Evolutionary conservation across 2,329 filamentous ascomycete genomes (phyloP), one percentile per base, ranked within the genome.

Genomic region (Macrophomina tecta): DNA sequence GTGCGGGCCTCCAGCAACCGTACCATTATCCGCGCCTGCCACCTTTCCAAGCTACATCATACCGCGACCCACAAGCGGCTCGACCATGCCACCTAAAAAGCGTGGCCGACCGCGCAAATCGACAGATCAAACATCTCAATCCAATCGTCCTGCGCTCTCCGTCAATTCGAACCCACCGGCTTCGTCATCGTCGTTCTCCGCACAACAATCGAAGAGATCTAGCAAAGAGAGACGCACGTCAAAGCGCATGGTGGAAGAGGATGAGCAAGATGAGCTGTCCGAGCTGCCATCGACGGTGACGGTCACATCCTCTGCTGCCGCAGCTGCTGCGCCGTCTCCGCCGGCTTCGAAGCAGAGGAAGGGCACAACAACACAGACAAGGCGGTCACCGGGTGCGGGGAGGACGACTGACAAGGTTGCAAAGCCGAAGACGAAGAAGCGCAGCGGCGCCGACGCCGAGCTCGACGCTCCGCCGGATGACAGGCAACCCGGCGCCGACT

Each of bases 51-150:
- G 11, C 30, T 32, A 1, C 52, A 5, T 16, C n/a, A 5, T 8
- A 28, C 9, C 32, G 52, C 32, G n/a, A 7, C 52, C 52, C 16
- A 9, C 12, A 7, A 16, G 5, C 55, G 36, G 7, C 34, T 5
- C 8, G 34, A 34, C 5, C 14, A 32, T 34, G 28, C 51, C 51
- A 5, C 51, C 51, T 23, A 53, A 45, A 34, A 23, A 16, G 46
- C 55, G 56, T 28, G 30, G 56, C 6, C 56, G 56, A 14, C 58
- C 58, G n/a, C 30, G 58, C 58, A 49, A 51, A n/a, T 49, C 58
- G 11, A 34, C 40, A 32, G 16, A 55, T 4, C 16, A 32, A 52
- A 12, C 49, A 9, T 1, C 23, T 9, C 28, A 8, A 18, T 18
- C 52, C 14, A 34, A 34, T 30, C 52, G 52, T 18, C 28, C 52